A percentile compares a stretch with the other conserved stretches of the same genome.
Conservation (phyloP, 2,329 filamentous ascomycete species). For the Delphinella strobiligena region DNA sequence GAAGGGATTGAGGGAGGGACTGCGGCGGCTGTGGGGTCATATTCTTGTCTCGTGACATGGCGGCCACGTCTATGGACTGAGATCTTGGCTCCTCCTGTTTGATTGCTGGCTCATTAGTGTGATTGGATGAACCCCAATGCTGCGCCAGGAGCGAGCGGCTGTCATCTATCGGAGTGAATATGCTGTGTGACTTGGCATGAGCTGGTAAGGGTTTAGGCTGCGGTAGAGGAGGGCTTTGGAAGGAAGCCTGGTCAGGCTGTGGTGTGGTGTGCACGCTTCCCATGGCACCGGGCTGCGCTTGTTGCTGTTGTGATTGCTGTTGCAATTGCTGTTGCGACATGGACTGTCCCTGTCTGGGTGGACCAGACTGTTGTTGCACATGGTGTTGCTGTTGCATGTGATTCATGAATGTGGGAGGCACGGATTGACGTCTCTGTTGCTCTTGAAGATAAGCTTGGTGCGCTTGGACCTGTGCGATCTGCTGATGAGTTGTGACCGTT, state of each 20-base stretch:
- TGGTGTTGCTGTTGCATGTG: slow-evolving; percentile 41
- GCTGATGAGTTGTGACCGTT: slow-evolving; percentile 4
- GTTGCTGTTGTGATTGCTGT: slow-evolving; percentile 36
- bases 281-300: slow-evolving; percentile 4
- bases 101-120: slow-evolving; percentile 32
- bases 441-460: slow-evolving; percentile 62
- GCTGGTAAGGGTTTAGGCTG: slow-evolving; percentile 52
- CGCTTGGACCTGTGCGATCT: slow-evolving; percentile 12
- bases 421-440: slow-evolving; percentile 53
- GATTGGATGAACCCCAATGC: slow-evolving; percentile 51
- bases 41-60: slow-evolving; percentile 38
- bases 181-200: slow-evolving; percentile 65
- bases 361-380: slow-evolving; percentile 52
- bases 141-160: slow-evolving; percentile 78
- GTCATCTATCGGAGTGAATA: slow-evolving; percentile 95
- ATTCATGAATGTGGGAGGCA: slow-evolving; percentile 52
- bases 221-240: slow-evolving; percentile 40
- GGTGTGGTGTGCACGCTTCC: slow-evolving; percentile 31
- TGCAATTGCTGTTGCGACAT: slow-evolving; percentile 43
- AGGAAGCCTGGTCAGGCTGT: slow-evolving; percentile 41
- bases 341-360: slow-evolving; percentile 42
- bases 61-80: slow-evolving; percentile 53
- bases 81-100: slow-evolving; percentile 40
- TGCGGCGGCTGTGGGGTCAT: slow-evolving; percentile 29
- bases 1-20: slow-evolving; percentile 23